Base-by-base conservation (phyloP, 345 rosid genomes). In the Hypericum perforatum region DNA sequence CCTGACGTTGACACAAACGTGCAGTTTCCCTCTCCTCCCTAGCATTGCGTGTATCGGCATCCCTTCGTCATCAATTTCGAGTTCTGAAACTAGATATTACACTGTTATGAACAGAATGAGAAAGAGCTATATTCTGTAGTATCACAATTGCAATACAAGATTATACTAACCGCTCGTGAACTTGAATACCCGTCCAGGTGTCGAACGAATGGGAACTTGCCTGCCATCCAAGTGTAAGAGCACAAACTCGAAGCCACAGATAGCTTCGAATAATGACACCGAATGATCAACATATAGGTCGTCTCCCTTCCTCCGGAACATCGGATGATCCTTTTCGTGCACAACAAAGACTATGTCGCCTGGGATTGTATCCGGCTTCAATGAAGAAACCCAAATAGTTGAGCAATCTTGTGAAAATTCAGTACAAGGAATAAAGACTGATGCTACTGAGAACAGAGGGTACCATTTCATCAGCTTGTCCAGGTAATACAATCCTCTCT, bases 1-100 rank as follows among this genome's bases (percentile, higher is more conserved):
- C 3, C 65, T 86, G 45, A 86, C 86, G 1, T 67, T 77, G 60
- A 81, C 83, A 54, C 79, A 81, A 58, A 86, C 74, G 68, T 79
- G 83, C 11, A 79, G 63, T 69, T 83, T 83, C 47, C 95, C 92
- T 63, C 39, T 86, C 89, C 83, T 81, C 76, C 83, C 83, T 2
- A 92, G 85, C 70, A 86, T 69, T 49, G 68, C 73, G 61, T 83
- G 70, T 40, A 68, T 67, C 0, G 92, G 92, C 95, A 86, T 86
- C 16, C 92, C 95, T 54, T 86, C 92, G 6, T 81, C 92, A 11
- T 73, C 79, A 50, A 81, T 73, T 1, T 81, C 89, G 74, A 22
- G 4, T 22, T 22, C 32, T 22, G 32, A 22, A 22, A 22, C 32
- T 22, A 22, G 32, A 22, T 22, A 22, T 84, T 86, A 71, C 46